These are phyloP conservation scores for Moniliella sp. DNA, from an alignment of 1,284 basidiomycete genomes.

Conservation along the genomic window DNA sequence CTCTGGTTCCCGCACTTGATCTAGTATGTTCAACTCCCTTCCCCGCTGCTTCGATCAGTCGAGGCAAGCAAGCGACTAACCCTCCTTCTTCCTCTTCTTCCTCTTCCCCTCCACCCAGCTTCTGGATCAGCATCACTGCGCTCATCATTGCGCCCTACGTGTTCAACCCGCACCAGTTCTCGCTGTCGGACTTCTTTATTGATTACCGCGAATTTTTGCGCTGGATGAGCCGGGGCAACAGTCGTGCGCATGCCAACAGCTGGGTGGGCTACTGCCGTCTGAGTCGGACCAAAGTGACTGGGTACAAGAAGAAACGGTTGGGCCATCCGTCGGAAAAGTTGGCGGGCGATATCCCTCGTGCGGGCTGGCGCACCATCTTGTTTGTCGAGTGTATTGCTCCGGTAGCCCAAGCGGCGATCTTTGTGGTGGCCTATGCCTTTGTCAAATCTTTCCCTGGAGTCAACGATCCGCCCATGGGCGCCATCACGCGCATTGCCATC, in stretches of 20 bases:
- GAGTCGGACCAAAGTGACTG: slow-evolving; percentile 31
- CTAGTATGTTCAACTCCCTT: slow-evolving; percentile 8
- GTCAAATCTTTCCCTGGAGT: slow-evolving; percentile 29
- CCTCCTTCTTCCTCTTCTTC: neutral
- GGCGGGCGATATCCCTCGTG: slow-evolving; percentile 28
- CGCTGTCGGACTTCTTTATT: slow-evolving; percentile 31
- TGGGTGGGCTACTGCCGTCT: slow-evolving; percentile 35
- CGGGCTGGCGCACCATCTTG: slow-evolving; percentile 29
- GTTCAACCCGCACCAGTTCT: slow-evolving; percentile 34
- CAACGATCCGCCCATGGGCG: slow-evolving; percentile 38
- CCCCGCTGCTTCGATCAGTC: neutral
- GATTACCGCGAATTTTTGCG: slow-evolving; percentile 34
- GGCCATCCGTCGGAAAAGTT: slow-evolving; percentile 34
- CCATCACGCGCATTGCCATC: slow-evolving; percentile 73
- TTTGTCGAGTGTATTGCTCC: slow-evolving; percentile 28
- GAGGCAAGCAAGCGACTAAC: slow-evolving; percentile 1
- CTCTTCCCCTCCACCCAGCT: slow-evolving; percentile 6
- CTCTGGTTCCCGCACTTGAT: slow-evolving; percentile 33
- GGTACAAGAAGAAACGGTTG: slow-evolving; percentile 34
- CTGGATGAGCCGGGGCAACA: slow-evolving; percentile 34
- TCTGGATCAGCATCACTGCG: slow-evolving; percentile 31
- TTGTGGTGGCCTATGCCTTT: slow-evolving; percentile 30
- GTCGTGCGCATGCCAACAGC: slow-evolving; percentile 32
- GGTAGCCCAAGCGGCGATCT: slow-evolving; percentile 26
- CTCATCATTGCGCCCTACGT: slow-evolving; percentile 32